Evolutionary conservation across 805 yeast genomes (phyloP).

Genomic region (Candida krabiensis): DNA sequence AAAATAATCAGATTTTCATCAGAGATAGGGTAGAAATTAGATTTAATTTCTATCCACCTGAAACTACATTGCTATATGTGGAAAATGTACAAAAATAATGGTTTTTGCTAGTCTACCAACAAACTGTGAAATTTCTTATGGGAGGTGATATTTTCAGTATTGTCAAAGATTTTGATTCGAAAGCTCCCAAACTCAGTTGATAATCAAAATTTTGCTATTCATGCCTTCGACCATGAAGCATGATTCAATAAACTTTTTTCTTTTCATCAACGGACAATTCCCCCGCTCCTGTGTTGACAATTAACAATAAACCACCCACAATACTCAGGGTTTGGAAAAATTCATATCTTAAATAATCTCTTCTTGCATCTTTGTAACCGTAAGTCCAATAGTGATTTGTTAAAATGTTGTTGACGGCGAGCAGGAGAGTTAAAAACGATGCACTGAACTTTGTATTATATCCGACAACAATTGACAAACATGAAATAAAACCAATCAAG

Average conservation of each 20-base stretch:
- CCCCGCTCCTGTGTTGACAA: constrained; percentile 96
- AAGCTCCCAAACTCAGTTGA: too few species aligned
- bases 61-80: too few species aligned
- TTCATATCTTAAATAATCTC: constrained; percentile 90
- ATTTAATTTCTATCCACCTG: too few species aligned
- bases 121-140: too few species aligned
- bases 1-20: too few species aligned
- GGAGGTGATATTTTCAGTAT: too few species aligned
- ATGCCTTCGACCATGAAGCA: too few species aligned
- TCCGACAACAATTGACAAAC: constrained; percentile 83
- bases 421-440: constrained; percentile 60
- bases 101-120: too few species aligned
- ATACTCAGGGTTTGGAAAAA: constrained; percentile 92
- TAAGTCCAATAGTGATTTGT: constrained; percentile 90
- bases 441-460: constrained; percentile 92
- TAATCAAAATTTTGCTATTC: too few species aligned
- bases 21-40: too few species aligned
- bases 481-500: constrained; percentile 65
- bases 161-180: too few species aligned
- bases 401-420: constrained; percentile 72
- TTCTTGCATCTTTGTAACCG: constrained; percentile 65
- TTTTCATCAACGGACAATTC: constrained; percentile 90
- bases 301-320: constrained; percentile 88
- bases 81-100: too few species aligned
- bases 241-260: constrained; percentile 78